Evolutionary conservation across 2,329 filamentous ascomycete genomes (phyloP).

Genomic region (Shiraia sp.): DNA sequence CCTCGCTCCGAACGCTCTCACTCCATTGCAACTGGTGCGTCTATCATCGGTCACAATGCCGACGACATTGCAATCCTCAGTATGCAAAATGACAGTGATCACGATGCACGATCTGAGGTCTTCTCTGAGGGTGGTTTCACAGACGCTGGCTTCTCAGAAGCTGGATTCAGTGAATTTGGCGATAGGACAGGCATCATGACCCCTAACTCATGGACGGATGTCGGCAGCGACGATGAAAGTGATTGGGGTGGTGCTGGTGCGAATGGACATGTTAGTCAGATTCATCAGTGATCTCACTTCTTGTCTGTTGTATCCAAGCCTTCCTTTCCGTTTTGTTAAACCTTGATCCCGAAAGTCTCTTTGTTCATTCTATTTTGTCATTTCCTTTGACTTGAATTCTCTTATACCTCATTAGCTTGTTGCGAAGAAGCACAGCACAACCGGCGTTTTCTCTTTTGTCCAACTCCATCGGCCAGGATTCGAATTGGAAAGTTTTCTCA

Average conservation of each 20-base stretch:
- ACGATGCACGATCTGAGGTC: slow-evolving; percentile 39
- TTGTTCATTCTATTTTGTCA: too few relatives aligned
- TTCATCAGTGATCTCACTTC: slow-evolving; percentile 23
- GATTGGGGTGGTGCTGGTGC: slow-evolving; percentile 37
- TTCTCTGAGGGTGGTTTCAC: slow-evolving; percentile 43
- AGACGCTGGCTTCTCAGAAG: slow-evolving; percentile 40
- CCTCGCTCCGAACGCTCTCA: slow-evolving; percentile 42
- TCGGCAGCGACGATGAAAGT: slow-evolving; percentile 46
- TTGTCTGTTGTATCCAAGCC: background rate
- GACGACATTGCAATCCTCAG: slow-evolving; percentile 42
- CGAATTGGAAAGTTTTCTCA: too few relatives aligned
- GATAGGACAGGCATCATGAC: slow-evolving; percentile 40
- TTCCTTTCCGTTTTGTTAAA: slow-evolving; percentile 1
- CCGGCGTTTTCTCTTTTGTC: too few relatives aligned
- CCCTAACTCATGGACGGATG: slow-evolving; percentile 46
- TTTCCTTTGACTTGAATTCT: too few relatives aligned
- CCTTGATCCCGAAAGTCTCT: background rate
- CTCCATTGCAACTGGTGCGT: slow-evolving; percentile 28
- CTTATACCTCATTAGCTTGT: too few relatives aligned
- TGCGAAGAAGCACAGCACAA: too few relatives aligned
- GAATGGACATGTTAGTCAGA: slow-evolving; percentile 33
- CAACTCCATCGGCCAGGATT: too few relatives aligned
- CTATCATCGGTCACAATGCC: slow-evolving; percentile 33
- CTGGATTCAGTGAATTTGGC: slow-evolving; percentile 37
- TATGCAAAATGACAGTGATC: slow-evolving; percentile 39